Evolutionary conservation across 2,329 filamentous ascomycete species (phyloP).

Genomic region (Claviceps quebecensis): DNA sequence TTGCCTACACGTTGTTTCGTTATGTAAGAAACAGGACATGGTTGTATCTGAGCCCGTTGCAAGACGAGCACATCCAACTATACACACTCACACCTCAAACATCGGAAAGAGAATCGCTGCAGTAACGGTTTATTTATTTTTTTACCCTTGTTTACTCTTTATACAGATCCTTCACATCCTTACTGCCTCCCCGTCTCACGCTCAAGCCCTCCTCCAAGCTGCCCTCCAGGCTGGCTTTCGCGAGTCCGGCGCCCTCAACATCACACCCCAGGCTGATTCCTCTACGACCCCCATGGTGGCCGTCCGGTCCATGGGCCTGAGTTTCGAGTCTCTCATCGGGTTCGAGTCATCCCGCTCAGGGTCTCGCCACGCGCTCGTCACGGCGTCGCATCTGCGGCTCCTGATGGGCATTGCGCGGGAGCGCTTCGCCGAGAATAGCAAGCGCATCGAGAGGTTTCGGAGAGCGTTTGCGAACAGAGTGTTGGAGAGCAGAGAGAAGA

Average conservation of each 20-base stretch:
- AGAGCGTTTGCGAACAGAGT: slow-evolving; percentile 28
- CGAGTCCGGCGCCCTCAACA: slow-evolving; percentile 71
- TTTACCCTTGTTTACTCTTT: too few relatives aligned
- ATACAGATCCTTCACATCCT: slow-evolving; percentile 76
- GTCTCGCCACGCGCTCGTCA: slow-evolving; percentile 36
- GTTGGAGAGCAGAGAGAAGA: slow-evolving; percentile 12
- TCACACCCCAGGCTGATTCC: slow-evolving; percentile 26
- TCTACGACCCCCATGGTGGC: slow-evolving; percentile 58
- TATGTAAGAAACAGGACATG: too few relatives aligned
- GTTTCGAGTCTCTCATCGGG: slow-evolving; percentile 71
- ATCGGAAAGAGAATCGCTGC: too few relatives aligned
- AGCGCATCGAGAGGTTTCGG: slow-evolving; percentile 53
- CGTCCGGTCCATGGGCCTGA: slow-evolving; percentile 69
- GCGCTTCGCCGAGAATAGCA: slow-evolving; percentile 55
- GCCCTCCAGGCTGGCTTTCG: slow-evolving; percentile 75
- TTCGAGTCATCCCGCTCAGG: slow-evolving; percentile 23
- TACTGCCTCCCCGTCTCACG: slow-evolving; percentile 58
- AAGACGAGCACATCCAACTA: too few relatives aligned
- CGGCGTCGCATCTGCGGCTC: slow-evolving; percentile 50
- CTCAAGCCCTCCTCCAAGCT: slow-evolving; percentile 60
- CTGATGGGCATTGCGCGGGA: slow-evolving; percentile 61
- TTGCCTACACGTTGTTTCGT: too few relatives aligned
- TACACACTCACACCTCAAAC: too few relatives aligned
- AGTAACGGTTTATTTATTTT: too few relatives aligned
- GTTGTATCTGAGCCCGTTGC: too few relatives aligned